Base-by-base conservation (phyloP, 345 rosid species). In the Citropsis articulata region DNA sequence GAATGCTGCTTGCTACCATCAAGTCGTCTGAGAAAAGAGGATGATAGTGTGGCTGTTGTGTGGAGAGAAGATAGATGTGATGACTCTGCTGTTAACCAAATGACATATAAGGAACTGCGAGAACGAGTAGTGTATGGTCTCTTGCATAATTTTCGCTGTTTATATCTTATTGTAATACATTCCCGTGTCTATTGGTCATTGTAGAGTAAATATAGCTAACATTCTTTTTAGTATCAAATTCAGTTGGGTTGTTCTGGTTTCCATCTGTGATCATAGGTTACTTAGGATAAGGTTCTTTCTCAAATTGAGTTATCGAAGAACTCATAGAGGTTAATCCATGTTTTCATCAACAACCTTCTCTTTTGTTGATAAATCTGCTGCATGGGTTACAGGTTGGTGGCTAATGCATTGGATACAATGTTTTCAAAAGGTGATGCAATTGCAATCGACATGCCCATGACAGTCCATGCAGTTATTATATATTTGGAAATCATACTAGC, bases 371-470 rank as follows among this genome's bases (percentile, higher is more conserved):
- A 16, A 10, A 16, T 69, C 9, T 63, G 48, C 25, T 28, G 66
- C 60, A 30, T 76, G 66, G 40, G 62, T 66, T 80, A 38, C 79
- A 95, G 98, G 92, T 77, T 92, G 86, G 97, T 92, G 80, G 98
- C 98, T 61, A 85, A 86, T 85, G 94, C 91, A 0, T 78, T 95
- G 36, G 85, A 88, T 82, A 83, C 82, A 36, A 81, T 68, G 72
- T 95, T 95, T 68, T 73, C 67, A 57, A 92, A 88, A 86, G 99
- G 97, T 66, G 99, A 93, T 63, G 84, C 96, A 13, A 86, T 95
- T 78, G 99, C 98, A 0, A 91, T 93, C 19, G 93, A 92, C 86
- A 93, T 95, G 98, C 94, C 94, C 19, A 92, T 95, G 99, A 93
- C 94, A 24, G 89, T 88, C 19, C 71, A 84, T 82, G 94, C 97